Evolutionary conservation across 768 basidiomycete genomes (phyloP).

Genomic region (Rhodotorula diobovata): DNA sequence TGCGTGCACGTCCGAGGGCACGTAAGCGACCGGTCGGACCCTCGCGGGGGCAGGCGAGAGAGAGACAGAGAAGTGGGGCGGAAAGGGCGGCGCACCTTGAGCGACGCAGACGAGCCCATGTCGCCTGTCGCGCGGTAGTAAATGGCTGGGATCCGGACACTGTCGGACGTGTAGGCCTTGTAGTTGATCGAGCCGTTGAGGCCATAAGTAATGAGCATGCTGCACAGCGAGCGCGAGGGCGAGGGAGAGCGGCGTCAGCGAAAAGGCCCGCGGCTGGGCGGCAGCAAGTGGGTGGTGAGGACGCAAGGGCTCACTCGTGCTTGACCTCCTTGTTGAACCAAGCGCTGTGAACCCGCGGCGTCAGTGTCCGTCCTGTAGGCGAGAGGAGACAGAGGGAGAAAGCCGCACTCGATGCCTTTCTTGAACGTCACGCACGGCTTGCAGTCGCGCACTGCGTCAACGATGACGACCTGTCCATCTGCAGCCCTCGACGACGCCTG

Average conservation of each 20-base stretch:
- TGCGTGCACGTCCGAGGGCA: background rate
- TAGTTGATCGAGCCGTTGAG: slow-evolving; percentile 18
- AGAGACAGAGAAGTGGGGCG: background rate
- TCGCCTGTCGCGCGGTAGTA: slow-evolving; percentile 16
- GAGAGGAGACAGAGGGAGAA: background rate
- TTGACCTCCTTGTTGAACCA: slow-evolving; percentile 17
- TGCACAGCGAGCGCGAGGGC: too few species aligned
- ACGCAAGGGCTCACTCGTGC: background rate
- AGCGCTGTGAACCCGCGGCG: background rate
- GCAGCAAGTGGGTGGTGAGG: too few species aligned
- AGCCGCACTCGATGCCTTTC: background rate
- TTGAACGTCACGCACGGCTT: background rate
- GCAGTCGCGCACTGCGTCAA: slow-evolving; percentile 5
- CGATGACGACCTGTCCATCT: slow-evolving; percentile 22
- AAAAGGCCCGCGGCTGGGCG: too few species aligned
- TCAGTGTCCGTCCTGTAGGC: background rate
- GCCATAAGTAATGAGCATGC: slow-evolving; percentile 18
- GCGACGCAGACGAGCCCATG: slow-evolving; percentile 18
- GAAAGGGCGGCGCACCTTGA: slow-evolving; percentile 5
- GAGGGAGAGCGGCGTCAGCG: too few species aligned
- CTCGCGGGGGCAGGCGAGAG: background rate
- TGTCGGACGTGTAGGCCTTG: slow-evolving; percentile 8
- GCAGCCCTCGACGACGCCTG: background rate
- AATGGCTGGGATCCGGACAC: background rate
- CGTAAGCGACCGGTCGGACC: background rate